Percentiles rank a stretch among this genome's conserved stretches.
These are phyloP conservation scores for Conidiobolus incongruus DNA, from an alignment of 371 early-diverging fungal species.

Conservation along the genomic window DNA sequence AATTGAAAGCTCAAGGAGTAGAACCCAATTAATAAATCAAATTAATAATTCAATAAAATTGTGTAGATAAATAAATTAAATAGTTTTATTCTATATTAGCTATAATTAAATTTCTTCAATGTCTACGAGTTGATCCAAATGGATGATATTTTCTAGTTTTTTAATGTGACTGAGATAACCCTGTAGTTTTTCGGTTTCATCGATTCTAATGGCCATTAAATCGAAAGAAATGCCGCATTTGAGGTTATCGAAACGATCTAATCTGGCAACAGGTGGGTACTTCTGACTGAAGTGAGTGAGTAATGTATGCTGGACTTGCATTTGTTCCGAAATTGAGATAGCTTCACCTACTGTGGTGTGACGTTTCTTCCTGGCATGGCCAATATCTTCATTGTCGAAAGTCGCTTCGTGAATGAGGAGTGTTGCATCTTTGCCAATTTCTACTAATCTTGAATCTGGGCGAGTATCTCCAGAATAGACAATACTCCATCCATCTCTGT, in stretches of 20 bases:
- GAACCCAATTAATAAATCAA: no score
- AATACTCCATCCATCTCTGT: constrained; percentile 35
- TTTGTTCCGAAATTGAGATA: constrained; percentile 47
- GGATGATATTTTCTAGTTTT: no score
- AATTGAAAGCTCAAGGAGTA: constrained; percentile 11
- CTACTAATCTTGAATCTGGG: constrained; percentile 54
- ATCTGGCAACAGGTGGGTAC: constrained; percentile 57
- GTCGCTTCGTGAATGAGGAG: constrained; percentile 96
- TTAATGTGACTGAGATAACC: no score
- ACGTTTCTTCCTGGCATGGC: constrained; percentile 61
- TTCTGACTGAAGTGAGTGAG: constrained; percentile 98
- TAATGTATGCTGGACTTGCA: constrained; percentile 61
- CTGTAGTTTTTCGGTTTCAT: no score
- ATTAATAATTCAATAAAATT: no score
- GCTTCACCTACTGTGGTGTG: constrained; percentile 90
- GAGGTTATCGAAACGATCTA: constrained; percentile 17
- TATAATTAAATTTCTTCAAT: no score
- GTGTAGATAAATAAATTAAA: no score
- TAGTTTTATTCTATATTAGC: no score
- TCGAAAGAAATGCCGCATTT: constrained; percentile 62
- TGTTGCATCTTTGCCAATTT: constrained; percentile 43
- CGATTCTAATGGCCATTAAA: no score
- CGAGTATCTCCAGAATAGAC: constrained; percentile 95
- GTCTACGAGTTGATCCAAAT: no score
- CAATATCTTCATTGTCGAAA: constrained; percentile 54